Evolutionary conservation across 225 moss, liverwort and hornwort species (phyloP).

Genomic region (Thuidium tamariscinum): DNA sequence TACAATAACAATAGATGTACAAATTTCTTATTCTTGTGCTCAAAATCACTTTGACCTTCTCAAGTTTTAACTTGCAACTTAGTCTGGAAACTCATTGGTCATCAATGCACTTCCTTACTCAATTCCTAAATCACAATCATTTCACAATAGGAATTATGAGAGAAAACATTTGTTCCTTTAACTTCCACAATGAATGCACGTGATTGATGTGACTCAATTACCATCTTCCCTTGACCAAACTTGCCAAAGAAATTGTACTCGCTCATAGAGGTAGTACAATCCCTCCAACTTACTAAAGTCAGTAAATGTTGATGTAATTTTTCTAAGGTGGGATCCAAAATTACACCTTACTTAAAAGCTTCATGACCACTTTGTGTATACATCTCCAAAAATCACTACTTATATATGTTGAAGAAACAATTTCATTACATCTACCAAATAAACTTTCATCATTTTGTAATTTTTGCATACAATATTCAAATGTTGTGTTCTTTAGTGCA

Average conservation of each 20-base stretch:
- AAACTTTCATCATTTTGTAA: background rate
- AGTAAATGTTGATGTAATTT: background rate
- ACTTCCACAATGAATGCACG: rapidly evolving
- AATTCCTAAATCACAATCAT: background rate
- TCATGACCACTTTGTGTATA: rapidly evolving
- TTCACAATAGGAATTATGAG: background rate
- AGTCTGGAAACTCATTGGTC: background rate
- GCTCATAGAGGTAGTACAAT: rapidly evolving
- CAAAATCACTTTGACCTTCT: background rate
- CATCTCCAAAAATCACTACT: background rate
- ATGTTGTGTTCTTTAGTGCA: background rate
- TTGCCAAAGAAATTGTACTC: rapidly evolving
- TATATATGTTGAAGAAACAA: background rate
- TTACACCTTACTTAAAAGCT: rapidly evolving
- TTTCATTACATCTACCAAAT: rapidly evolving
- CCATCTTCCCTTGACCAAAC: background rate
- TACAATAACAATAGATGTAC: background rate
- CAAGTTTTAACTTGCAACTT: background rate
- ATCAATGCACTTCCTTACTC: background rate
- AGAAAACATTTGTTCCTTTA: rapidly evolving
- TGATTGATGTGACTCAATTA: background rate
- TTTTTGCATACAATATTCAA: background rate
- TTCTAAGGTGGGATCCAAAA: too few relatives aligned
- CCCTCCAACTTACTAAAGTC: rapidly evolving
- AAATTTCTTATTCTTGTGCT: background rate